Evolutionary conservation across 805 yeast genomes (phyloP), one percentile per base, ranked within the genome.

Genomic region (Jamesozyma rosinii): DNA sequence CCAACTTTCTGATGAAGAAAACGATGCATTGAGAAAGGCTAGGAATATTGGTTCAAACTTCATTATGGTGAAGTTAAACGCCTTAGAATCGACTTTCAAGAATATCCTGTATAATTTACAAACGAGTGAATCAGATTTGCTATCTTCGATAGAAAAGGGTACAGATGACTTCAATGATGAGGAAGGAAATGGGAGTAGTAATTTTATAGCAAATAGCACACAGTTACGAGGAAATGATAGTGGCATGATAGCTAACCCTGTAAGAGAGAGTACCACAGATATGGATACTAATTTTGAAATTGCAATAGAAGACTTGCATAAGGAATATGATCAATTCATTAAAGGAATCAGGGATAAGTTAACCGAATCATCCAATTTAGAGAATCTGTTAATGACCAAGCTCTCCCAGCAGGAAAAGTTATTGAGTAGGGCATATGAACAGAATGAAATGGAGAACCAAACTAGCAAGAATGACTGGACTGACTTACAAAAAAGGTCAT

Each of bases 311-410:
- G 53, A 53, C 17, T 44, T 60, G 35, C 64, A 59, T 42, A 51
- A 55, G 24, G 57, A 55, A 31, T 60, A 60, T 42, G 62, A 53
- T 17, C 47, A 49, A 15, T 60, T 59, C 40, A 45, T 60, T n/a
- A 51, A 47, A 18, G 49, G 57, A 11, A 49, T 60, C 15, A 47
- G 53, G 30, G 19, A 37, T 20, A 59, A 58, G 37, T 38, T 60
- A 17, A 49, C 43, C 22, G 40, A 47, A 18, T 47, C 59, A 36
- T 45, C 52, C 8, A 37, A 45, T 13, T 38, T 54, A 39, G 59
- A 53, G 39, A 35, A 40, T 30, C 14, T 41, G 13, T 38, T 57
- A 49, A 46, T 46, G 17, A 36, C 38, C n/a, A 57, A 58, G 44
- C 41, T 60, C 17, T 43, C 48, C 19, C 45, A 48, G 36, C 64